phyloP scores from a whole-genome alignment of 495 filamentous ascomycete genomes.

The Aspergillus heteromorphus region DNA sequence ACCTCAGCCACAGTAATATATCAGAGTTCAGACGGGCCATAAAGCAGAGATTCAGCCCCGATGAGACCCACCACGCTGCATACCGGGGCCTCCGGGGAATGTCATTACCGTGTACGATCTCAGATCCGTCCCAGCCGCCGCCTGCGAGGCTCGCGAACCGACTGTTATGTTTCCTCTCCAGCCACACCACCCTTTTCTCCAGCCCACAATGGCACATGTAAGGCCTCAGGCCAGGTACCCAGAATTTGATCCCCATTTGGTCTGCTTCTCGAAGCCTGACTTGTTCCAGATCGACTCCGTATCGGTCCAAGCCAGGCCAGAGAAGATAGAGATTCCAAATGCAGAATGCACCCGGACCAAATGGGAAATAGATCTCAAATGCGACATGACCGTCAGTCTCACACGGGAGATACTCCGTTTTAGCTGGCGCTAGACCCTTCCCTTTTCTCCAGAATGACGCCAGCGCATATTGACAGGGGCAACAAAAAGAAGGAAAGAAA shows the following conservation, averaged over 20 bases:
- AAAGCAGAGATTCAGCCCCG: neutral
- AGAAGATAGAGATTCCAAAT: neutral
- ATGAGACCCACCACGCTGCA: neutral
- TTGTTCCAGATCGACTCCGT: neutral
- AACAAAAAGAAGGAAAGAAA: neutral
- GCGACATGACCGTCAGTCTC: neutral
- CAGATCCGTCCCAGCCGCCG: neutral
- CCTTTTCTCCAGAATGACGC: neutral
- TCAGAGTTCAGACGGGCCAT: neutral
- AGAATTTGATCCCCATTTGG: neutral
- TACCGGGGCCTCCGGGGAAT: neutral
- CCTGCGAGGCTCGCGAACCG: neutral
- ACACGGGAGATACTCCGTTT: neutral
- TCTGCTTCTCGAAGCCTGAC: neutral
- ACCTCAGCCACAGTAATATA: neutral
- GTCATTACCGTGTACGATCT: neutral
- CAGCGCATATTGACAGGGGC: neutral
- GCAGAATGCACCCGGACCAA: neutral
- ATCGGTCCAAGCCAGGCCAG: neutral
- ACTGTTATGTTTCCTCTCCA: neutral
- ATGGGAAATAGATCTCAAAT: neutral
- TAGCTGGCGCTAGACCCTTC: neutral
- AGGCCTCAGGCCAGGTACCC: neutral
- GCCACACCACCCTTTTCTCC: neutral
- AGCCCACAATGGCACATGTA: neutral